Evolutionary conservation across 257 asterid species (phyloP).

Genomic region (Petunia secreta): DNA sequence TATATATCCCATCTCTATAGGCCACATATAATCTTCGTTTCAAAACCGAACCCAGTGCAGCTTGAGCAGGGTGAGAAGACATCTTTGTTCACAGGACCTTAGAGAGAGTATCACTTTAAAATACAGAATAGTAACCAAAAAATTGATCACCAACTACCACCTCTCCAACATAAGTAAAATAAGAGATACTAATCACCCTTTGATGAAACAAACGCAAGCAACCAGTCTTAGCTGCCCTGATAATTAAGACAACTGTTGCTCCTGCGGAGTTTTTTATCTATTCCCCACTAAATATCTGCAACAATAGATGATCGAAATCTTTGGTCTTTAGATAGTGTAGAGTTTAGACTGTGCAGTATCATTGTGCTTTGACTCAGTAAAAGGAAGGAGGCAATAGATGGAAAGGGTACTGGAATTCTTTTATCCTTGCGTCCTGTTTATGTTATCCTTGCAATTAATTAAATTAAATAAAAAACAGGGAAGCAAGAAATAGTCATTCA

Average conservation of each 20-base stretch:
- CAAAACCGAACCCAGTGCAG: neutral
- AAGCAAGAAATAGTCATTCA: neutral
- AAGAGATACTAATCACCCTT: neutral
- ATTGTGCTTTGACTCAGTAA: neutral
- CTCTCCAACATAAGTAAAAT: neutral
- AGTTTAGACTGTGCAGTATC: neutral
- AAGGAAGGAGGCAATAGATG: neutral
- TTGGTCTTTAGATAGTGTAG: neutral
- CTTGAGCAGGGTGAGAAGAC: neutral
- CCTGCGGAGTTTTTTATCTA: neutral
- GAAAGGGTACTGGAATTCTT: neutral
- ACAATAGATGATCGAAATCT: neutral
- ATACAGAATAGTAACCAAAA: neutral
- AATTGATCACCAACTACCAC: neutral
- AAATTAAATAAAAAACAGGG: neutral
- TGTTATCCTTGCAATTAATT: conserved; percentile 8
- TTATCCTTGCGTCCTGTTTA: neutral
- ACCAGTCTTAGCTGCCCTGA: neutral
- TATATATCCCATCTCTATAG: neutral
- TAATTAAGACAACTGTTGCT: neutral
- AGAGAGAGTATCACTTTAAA: neutral
- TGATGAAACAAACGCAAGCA: neutral
- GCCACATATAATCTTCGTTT: conserved; percentile 13
- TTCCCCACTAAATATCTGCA: conserved; percentile 6
- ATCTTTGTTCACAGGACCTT: conserved; percentile 5